Base-by-base conservation (phyloP, 2,329 filamentous ascomycete genomes). In the Diaporthe batatas region DNA sequence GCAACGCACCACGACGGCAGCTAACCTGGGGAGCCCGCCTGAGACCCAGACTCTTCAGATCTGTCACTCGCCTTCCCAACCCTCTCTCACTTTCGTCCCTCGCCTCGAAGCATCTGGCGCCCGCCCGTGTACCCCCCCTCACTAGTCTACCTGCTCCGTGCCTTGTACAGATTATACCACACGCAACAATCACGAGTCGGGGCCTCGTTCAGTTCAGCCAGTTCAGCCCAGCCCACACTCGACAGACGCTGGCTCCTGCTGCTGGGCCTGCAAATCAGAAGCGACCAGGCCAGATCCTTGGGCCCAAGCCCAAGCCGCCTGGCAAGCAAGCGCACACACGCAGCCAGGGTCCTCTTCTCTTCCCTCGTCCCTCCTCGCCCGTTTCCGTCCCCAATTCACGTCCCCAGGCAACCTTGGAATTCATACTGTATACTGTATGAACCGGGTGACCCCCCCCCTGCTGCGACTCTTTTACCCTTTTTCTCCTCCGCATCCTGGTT, bases 401-500 rank as follows among this genome's bases (percentile, higher is more conserved):
- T 49, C 47, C 62, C 62, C 47, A 39, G 47, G 62, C 62, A 53
- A 53, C 62, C 55, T 42, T 70, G 32, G 55, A 70, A 70, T 70
- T 72, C 62, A 72, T 68, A 58, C 70, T 68, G 53, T 68, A 44
- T 53, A 68, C 62, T 53, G 55, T 53, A 51, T 51, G 44, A 70
- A 34, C 54, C 53, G 32, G 62, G 36, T 67, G 51, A 44, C 51
- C 67, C 51, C 55, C 55, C 68, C 55, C 68, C 68, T 59, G 53
- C 54, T 70, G 64, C 59, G 36, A 72, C 53, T 65, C 64, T 67
- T 53, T 55, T 57, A 65, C 70, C 59, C 70, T 67, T 55, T 58
- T 67, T 49, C 34, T 64, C 58, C 59, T 55, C 59, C 51, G 51
- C 55, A 70, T 70, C 68, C 68, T 70, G 68, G 68, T 70, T 70